These are phyloP conservation scores for Diutina scorzettiae DNA, from an alignment of 1,139 yeast species.

Conservation along the genomic window DNA sequence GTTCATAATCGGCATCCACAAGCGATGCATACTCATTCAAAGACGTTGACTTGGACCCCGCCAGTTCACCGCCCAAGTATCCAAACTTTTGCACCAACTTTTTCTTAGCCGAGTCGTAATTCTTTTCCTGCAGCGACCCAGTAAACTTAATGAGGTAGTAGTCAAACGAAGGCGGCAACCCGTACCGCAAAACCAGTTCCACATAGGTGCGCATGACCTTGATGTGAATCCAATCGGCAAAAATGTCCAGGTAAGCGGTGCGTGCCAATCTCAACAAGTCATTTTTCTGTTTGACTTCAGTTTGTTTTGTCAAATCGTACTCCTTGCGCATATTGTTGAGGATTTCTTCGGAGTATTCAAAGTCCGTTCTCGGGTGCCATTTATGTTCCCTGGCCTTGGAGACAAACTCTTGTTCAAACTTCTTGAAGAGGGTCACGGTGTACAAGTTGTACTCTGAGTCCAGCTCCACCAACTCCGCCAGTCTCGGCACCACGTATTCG, in stretches of 20 bases:
- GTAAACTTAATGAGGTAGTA: constrained; percentile 43
- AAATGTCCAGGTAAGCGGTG: constrained; percentile 79
- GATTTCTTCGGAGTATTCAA: constrained; percentile 70
- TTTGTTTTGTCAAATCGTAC: constrained; percentile 59
- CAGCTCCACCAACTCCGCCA: constrained; percentile 55
- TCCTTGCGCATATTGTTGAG: constrained; percentile 68
- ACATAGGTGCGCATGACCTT: constrained; percentile 49
- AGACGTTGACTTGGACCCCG: constrained; percentile 41
- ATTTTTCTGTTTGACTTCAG: constrained; percentile 62
- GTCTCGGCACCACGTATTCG: constrained; percentile 83
- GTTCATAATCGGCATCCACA: constrained; percentile 92
- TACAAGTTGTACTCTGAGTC: constrained; percentile 69
- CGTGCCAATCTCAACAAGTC: constrained; percentile 75
- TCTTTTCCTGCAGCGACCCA: constrained; percentile 21
- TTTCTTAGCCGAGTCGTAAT: constrained; percentile 46
- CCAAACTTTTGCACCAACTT: constrained; percentile 68
- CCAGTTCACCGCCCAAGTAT: constrained; percentile 85
- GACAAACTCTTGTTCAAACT: constrained; percentile 58
- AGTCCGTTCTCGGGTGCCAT: constrained; percentile 85
- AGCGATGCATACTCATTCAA: constrained; percentile 81
- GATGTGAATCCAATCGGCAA: constrained; percentile 81
- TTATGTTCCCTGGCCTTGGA: constrained; percentile 70
- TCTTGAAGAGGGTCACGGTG: constrained; percentile 77
- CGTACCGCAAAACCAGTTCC: constrained; percentile 78
- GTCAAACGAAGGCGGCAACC: constrained; percentile 87